Evolutionary conservation across 495 filamentous ascomycete species (phyloP), one percentile per base, ranked within the genome.

Genomic region (Aspergillus funiculosus): DNA sequence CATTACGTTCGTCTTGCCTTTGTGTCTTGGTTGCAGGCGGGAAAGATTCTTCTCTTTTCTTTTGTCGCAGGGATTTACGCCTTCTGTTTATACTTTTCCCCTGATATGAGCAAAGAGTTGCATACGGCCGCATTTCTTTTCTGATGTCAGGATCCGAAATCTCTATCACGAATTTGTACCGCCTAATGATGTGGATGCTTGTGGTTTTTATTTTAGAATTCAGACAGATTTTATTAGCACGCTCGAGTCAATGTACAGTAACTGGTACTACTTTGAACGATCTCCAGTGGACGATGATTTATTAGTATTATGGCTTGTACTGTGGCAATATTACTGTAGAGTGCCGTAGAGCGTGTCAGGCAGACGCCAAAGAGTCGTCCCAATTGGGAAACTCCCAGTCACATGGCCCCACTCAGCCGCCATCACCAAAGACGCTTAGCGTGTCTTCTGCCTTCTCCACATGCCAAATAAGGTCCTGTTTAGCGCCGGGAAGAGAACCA

Each of bases 81-180:
- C 43, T 51, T 43, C 50, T 51, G 49, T 44, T 53, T 43, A 53
- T 48, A 48, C 48, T 43, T 40, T 40, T 45, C 44, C n/a, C n/a
- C 43, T 46, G 37, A 50, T 50, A 43, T 46, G 43, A 52, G 42
- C 39, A 42, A 38, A 21, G 29, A 24, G 25, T 24, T 39, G 45
- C 45, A 38, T 40, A 48, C 45, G 46, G 46, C 46, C 37, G 37
- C 44, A 30, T 42, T 53, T 48, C 39, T 39, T 51, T 49, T 51
- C 41, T 35, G 39, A 56, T 46, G 43, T 49, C 48, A 48, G 42
- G 44, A n/a, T n/a, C 46, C 31, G 39, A 28, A 24, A 51, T 44
- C 28, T 48, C 45, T 40, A 24, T 55, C 45, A 52, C 42, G 56
- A 58, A 54, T 55, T 54, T 58, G 54, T 58, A 58, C 51, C 51